Percentiles rank a stretch among this genome's conserved stretches.
These are phyloP conservation scores for Davidsoniella eucalypti DNA, from an alignment of 2,329 filamentous ascomycete species.

Conservation along the genomic window DNA sequence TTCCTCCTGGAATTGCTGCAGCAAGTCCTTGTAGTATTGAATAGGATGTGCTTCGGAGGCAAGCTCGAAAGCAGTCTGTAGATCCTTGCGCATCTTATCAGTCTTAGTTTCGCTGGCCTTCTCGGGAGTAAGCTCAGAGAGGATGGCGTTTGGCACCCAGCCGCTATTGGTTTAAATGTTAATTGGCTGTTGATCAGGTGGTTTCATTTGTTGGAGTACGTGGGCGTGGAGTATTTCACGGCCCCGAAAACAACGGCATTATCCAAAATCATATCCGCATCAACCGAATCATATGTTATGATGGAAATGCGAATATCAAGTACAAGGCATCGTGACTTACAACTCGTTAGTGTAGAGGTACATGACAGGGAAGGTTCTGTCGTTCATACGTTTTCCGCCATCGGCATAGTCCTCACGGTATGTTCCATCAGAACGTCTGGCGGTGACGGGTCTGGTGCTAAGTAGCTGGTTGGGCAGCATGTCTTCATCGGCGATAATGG, in stretches of 20 bases:
- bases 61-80: conserved; percentile 64
- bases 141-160: conserved; percentile 75
- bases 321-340: conserved; percentile 39
- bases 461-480: conserved; percentile 75
- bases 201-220: neutral
- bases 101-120: conserved; percentile 52
- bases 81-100: conserved; percentile 63
- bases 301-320: neutral
- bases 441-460: conserved; percentile 66
- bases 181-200: neutral
- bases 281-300: neutral
- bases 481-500: conserved; percentile 81
- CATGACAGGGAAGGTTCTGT: conserved; percentile 88
- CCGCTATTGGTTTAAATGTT: conserved; percentile 39
- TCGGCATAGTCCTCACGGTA: conserved; percentile 79
- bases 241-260: neutral
- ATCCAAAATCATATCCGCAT: neutral
- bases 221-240: neutral
- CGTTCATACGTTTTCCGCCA: conserved; percentile 68
- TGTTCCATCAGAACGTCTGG: conserved; percentile 64
- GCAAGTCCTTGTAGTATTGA: conserved; percentile 66
- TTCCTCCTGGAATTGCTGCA: conserved; percentile 53
- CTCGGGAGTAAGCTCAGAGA: conserved; percentile 60
- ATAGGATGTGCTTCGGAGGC: conserved; percentile 65
- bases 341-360: conserved; percentile 93